Conservation (phyloP, 441 rosid species). For the Corymbia calophylla region DNA sequence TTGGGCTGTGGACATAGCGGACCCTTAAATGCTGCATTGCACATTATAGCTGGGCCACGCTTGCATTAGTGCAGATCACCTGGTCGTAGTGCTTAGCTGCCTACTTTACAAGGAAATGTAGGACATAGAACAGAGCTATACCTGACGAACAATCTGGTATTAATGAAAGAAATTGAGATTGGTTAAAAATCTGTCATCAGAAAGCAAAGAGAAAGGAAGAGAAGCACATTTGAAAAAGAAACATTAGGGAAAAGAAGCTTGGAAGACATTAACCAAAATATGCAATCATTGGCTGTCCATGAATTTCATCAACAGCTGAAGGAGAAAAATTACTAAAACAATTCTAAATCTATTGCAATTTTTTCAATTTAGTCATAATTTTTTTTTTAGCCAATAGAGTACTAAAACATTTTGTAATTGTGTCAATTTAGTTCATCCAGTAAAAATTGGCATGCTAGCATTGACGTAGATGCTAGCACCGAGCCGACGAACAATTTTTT, state of each 20-base stretch:
- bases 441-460: no score
- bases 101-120: background rate
- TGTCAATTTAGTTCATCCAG: no score
- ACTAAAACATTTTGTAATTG: no score
- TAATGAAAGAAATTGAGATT: background rate
- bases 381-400: no score
- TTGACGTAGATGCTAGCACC: no score
- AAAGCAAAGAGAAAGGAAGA: background rate
- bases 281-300: no score
- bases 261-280: no score
- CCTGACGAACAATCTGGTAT: background rate
- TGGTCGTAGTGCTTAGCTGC: background rate
- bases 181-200: background rate
- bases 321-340: no score
- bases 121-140: background rate
- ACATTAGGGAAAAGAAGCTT: background rate
- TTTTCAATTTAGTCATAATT: no score
- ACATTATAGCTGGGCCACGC: constrained; percentile 30
- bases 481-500: no score
- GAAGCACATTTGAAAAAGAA: background rate
- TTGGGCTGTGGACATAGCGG: constrained; percentile 34
- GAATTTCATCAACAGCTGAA: no score
- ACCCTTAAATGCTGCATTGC: constrained; percentile 33
- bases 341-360: no score
- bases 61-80: constrained; percentile 50